Percentiles rank a stretch among this genome's conserved stretches.
Conservation (phyloP, 176 grass and related monocot species). For the Eragrostis nindensis region DNA sequence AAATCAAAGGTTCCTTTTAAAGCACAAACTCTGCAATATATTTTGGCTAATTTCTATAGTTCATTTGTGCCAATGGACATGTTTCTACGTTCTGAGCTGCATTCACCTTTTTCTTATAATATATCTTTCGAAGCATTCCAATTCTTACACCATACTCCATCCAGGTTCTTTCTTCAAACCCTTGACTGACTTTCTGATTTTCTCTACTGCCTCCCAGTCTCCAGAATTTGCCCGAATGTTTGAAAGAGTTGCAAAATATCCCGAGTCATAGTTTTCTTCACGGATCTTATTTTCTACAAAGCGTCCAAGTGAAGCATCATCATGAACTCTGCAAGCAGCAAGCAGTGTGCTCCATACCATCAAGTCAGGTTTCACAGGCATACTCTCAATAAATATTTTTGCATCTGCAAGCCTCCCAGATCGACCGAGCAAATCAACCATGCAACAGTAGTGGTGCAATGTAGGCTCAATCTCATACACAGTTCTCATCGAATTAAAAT, state of each 20-base stretch:
- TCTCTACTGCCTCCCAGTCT: slow-evolving; percentile 66
- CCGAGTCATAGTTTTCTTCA: slow-evolving; percentile 56
- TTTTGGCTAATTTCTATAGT: slow-evolving; percentile 13
- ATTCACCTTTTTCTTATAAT: slow-evolving; percentile 2
- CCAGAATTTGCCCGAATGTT: slow-evolving; percentile 68
- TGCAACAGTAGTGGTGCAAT: slow-evolving; percentile 67
- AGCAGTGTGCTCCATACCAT: slow-evolving; percentile 80
- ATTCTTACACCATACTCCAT: slow-evolving; percentile 62
- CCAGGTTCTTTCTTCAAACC: slow-evolving; percentile 65
- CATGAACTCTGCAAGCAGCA: slow-evolving; percentile 78
- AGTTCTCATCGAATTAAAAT: slow-evolving; percentile 74
- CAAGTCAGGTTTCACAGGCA: slow-evolving; percentile 62
- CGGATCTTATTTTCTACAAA: slow-evolving; percentile 60
- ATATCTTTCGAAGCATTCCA: slow-evolving; percentile 19
- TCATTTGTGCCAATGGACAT: not conserved
- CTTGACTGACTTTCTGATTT: slow-evolving; percentile 70
- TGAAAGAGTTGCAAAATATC: slow-evolving; percentile 57
- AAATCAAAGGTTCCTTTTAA: not conserved
- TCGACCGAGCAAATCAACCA: slow-evolving; percentile 79
- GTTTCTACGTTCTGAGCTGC: slow-evolving; percentile 14
- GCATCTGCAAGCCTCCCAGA: slow-evolving; percentile 67
- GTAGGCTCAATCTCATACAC: slow-evolving; percentile 57
- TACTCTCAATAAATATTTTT: slow-evolving; percentile 61
- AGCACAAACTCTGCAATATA: slow-evolving; percentile 26
- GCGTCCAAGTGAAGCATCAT: slow-evolving; percentile 55